phyloP scores from a whole-genome alignment of 2,329 filamentous ascomycete species.

The Zymoseptoria tritici region DNA sequence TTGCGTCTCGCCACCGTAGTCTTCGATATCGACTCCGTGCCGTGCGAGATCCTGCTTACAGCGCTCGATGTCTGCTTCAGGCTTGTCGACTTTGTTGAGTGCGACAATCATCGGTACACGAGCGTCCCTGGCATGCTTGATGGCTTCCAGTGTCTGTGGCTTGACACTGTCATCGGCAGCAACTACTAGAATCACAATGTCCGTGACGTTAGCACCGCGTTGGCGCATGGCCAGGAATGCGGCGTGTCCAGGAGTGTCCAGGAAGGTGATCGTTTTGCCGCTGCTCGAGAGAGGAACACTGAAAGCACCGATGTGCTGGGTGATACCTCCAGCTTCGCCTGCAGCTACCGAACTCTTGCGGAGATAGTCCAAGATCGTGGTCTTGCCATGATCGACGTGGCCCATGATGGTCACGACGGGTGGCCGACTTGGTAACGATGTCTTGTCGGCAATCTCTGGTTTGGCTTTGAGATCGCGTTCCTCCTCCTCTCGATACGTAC shows the following conservation, averaged over 20 bases:
- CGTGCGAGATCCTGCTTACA: constrained; percentile 82
- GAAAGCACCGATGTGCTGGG: constrained; percentile 97
- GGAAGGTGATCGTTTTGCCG: constrained; percentile 87
- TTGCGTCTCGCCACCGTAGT: constrained; percentile 90
- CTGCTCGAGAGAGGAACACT: constrained; percentile 68
- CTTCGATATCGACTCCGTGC: constrained; percentile 84
- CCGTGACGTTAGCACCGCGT: constrained; percentile 88
- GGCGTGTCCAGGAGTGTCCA: constrained; percentile 93
- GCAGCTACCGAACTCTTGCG: constrained; percentile 88
- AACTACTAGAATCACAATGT: constrained; percentile 92
- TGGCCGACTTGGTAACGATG: constrained; percentile 63
- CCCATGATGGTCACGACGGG: constrained; percentile 99
- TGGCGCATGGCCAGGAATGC: constrained; percentile 95
- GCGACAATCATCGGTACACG: constrained; percentile 95
- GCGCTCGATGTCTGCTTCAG: constrained; percentile 67
- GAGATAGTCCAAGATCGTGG: constrained; percentile 86
- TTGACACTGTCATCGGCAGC: constrained; percentile 96
- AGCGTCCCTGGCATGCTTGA: constrained; percentile 83
- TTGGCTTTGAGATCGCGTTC: constrained; percentile 66
- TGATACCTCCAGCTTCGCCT: constrained; percentile 91
- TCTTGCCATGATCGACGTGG: constrained; percentile 97
- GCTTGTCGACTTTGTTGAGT: constrained; percentile 94
- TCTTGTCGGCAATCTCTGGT: constrained; percentile 60
- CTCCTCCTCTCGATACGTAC: constrained; percentile 47
- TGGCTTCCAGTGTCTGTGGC: constrained; percentile 90